Evolutionary conservation across 1,284 basidiomycete genomes (phyloP), one percentile per base, ranked within the genome.

Genomic region (Cutaneotrichosporon cyanovorans): DNA sequence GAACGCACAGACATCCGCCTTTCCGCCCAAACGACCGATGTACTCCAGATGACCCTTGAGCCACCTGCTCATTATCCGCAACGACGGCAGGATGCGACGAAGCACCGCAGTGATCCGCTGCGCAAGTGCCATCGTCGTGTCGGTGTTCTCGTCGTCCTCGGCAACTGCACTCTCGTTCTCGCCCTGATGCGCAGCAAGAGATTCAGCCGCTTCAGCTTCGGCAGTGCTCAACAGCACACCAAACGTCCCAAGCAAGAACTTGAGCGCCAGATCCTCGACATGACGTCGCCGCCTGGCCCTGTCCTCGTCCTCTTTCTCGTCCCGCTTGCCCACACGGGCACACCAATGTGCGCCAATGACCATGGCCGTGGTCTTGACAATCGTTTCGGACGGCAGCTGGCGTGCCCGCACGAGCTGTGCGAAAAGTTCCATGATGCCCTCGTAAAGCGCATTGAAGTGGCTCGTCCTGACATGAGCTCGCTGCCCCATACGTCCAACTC

Each of bases 61-160:
- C 93, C 93, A 98, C 66, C 92, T 93, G 60, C 81, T 83, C 2
- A 84, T 79, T 43, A 97, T 83, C 14, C 93, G 81, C 40, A 97
- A 73, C 5, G 88, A 83, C 2, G 92, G 90, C 3, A 98, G 74
- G 10, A 84, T 85, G 25, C 93, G 78, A 23, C 92, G 78, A 50
- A 96, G 83, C 8, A 81, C 80, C 1, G 89, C 89, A 1, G 85
- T 85, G 61, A 97, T 92, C 31, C 79, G 77, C 60, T 84, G 82
- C 5, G 87, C 85, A 5, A 88, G 75, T 23, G 54, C 47, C 4
- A 51, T 43, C 5, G 37, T 44, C 2, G 46, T 79, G 53, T 80
- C 73, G 12, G 40, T n/a, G 14, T 48, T 40, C 74, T 16, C 75
- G 30, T 60, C 63, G 38, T 56, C 55, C 66, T 51, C 36, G 9